Evolutionary conservation across 441 rosid genomes (phyloP).

Genomic region (Erodium trifolium): DNA sequence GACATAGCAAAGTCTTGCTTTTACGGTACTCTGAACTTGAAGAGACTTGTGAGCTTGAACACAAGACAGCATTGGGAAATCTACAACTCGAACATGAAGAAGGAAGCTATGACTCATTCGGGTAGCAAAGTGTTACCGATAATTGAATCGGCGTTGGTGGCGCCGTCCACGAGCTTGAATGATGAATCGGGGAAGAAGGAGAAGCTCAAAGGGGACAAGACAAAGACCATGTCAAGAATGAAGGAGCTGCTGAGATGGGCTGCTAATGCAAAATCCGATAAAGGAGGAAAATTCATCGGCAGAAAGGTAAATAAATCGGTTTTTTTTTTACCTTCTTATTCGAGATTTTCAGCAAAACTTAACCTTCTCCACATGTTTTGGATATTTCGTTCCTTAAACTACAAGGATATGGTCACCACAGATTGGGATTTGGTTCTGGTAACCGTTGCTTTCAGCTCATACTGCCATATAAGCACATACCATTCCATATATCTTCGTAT

Average conservation of each 20-base stretch:
- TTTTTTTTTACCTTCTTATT: no score
- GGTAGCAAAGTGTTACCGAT: conserved; percentile 49
- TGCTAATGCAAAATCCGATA: conserved; percentile 54
- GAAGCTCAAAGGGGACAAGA: conserved; percentile 35
- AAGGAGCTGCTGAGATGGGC: conserved; percentile 73
- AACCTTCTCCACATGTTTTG: no score
- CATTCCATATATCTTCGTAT: background rate
- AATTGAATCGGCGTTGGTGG: conserved; percentile 18
- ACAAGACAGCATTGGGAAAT: conserved; percentile 31
- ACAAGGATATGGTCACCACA: background rate
- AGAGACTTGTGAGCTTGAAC: conserved; percentile 22
- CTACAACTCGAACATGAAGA: background rate
- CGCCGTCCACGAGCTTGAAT: conserved; percentile 1
- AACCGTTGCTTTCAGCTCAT: background rate
- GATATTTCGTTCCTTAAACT: background rate
- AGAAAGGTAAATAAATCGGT: conserved; percentile 37
- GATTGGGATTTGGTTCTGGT: background rate
- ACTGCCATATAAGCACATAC: background rate
- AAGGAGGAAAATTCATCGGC: conserved; percentile 45
- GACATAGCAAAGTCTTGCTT: conserved; percentile 57
- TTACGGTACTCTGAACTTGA: conserved; percentile 41
- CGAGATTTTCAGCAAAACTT: no score
- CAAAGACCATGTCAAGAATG: conserved; percentile 52
- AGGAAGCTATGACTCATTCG: conserved; percentile 15
- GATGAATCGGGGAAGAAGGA: conserved; percentile 28